Evolutionary conservation across 2,329 filamentous ascomycete genomes (phyloP).

Genomic region (Paraconiothyrium brasiliense): DNA sequence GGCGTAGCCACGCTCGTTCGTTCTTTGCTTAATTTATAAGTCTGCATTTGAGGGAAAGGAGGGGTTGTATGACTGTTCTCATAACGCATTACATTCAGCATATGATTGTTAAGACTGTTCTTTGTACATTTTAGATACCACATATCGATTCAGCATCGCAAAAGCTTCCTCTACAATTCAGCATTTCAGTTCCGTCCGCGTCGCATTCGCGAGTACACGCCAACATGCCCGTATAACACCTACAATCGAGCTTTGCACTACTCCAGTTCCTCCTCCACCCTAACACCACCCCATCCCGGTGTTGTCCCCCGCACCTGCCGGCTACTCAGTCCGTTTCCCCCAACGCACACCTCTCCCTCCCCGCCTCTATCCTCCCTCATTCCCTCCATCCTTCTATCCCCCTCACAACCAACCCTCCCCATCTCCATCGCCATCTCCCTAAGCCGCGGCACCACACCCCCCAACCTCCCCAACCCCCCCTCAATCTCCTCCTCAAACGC

Average conservation of each 20-base stretch:
- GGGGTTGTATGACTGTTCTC: neutral
- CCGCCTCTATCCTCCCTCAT: neutral
- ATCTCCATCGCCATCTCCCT: neutral
- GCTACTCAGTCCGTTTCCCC: neutral
- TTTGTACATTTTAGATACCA: slow-evolving; percentile 16
- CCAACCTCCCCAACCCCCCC: neutral
- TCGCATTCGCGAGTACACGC: neutral
- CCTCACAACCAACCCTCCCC: neutral
- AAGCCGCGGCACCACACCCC: neutral
- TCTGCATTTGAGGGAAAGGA: neutral
- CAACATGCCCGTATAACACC: neutral
- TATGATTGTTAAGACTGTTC: neutral
- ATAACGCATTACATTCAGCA: neutral
- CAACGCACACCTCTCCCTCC: neutral
- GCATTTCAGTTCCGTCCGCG: too few relatives aligned
- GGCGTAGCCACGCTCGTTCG: slow-evolving; percentile 16
- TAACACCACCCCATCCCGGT: neutral
- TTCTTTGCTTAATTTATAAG: slow-evolving; percentile 35
- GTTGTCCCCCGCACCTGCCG: too few relatives aligned
- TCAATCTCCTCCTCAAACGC: slow-evolving; percentile 2
- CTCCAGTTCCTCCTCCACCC: too few relatives aligned
- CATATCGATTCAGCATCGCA: neutral
- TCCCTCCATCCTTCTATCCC: neutral
- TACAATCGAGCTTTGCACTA: too few relatives aligned
- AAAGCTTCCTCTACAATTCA: too few relatives aligned